phyloP scores from a whole-genome alignment of 2,329 filamentous ascomycete genomes.

The Scolecobasidium constrictum region DNA sequence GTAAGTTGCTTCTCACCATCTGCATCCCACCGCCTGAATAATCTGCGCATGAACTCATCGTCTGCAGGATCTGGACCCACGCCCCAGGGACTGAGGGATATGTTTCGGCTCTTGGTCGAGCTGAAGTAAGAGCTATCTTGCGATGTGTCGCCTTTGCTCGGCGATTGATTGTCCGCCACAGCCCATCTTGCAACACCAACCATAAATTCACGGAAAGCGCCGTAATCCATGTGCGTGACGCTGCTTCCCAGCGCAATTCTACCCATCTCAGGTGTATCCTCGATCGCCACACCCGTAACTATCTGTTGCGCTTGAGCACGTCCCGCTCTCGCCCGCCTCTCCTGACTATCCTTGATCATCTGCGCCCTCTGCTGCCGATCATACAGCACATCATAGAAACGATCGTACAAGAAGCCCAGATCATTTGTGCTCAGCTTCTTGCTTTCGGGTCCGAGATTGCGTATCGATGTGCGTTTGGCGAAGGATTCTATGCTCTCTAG shows the following conservation, averaged over 20 bases:
- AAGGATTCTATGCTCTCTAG: conserved; percentile 95
- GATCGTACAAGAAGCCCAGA: conserved; percentile 81
- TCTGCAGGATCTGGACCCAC: conserved; percentile 64
- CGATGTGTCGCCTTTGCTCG: conserved; percentile 38
- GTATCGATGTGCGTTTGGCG: conserved; percentile 89
- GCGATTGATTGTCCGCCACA: conserved; percentile 68
- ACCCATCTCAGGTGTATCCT: conserved; percentile 59
- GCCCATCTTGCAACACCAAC: conserved; percentile 87
- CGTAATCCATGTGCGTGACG: conserved; percentile 92
- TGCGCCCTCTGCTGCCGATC: conserved; percentile 77
- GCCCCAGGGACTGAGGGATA: conserved; percentile 44
- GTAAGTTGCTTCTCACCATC: conserved; percentile 68
- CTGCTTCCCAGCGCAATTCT: conserved; percentile 82
- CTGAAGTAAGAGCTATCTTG: conserved; percentile 48
- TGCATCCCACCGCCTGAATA: conserved; percentile 83
- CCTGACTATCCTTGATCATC: conserved; percentile 52
- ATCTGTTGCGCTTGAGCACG: conserved; percentile 44
- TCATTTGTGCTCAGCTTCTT: conserved; percentile 81
- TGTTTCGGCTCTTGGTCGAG: conserved; percentile 27
- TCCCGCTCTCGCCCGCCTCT: conserved; percentile 58
- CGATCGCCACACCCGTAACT: conserved; percentile 35
- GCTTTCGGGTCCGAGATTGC: conserved; percentile 91
- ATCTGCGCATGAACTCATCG: conserved; percentile 82
- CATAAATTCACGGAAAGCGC: conserved; percentile 88
- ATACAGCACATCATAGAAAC: conserved; percentile 86